Evolutionary conservation across 1,284 basidiomycete species (phyloP).

Genomic region (Porodaedalea pini): DNA sequence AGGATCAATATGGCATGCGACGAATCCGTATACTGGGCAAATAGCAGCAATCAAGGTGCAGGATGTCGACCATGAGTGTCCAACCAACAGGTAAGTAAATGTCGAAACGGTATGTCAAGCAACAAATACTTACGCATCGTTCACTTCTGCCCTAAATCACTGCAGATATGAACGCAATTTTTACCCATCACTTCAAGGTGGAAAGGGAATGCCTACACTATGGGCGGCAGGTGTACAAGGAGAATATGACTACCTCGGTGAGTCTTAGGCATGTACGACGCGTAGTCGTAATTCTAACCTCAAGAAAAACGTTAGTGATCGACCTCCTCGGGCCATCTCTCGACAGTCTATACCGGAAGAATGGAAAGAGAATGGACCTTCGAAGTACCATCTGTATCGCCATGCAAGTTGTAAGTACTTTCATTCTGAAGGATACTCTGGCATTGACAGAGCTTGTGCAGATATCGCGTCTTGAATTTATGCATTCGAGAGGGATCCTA

Average conservation of each 20-base stretch:
- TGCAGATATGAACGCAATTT: slow-evolving; percentile 32
- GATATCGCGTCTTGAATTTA: slow-evolving; percentile 65
- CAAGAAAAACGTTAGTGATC: slow-evolving; percentile 53
- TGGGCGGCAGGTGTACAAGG: slow-evolving; percentile 59
- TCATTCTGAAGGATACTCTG: background rate
- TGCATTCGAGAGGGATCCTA: slow-evolving; percentile 67
- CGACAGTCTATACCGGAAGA: slow-evolving; percentile 55
- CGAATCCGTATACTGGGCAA: slow-evolving; percentile 50
- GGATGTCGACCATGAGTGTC: slow-evolving; percentile 61
- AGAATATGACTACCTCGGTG: slow-evolving; percentile 58
- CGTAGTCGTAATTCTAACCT: background rate
- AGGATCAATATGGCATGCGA: slow-evolving; percentile 68
- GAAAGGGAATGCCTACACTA: slow-evolving; percentile 66
- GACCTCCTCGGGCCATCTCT: slow-evolving; percentile 67
- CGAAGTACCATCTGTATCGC: slow-evolving; percentile 69
- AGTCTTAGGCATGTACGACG: background rate
- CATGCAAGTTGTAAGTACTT: slow-evolving; percentile 60
- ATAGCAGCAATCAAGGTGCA: slow-evolving; percentile 72
- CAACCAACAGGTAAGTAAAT: slow-evolving; percentile 62
- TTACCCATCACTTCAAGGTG: slow-evolving; percentile 69
- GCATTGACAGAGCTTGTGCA: slow-evolving; percentile 28
- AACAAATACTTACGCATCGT: too few relatives aligned
- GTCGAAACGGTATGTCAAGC: too few relatives aligned
- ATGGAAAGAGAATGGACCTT: slow-evolving; percentile 58
- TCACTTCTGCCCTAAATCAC: too few relatives aligned